phyloP scores from a whole-genome alignment of 345 rosid species.

The Fremontodendron californicum region DNA sequence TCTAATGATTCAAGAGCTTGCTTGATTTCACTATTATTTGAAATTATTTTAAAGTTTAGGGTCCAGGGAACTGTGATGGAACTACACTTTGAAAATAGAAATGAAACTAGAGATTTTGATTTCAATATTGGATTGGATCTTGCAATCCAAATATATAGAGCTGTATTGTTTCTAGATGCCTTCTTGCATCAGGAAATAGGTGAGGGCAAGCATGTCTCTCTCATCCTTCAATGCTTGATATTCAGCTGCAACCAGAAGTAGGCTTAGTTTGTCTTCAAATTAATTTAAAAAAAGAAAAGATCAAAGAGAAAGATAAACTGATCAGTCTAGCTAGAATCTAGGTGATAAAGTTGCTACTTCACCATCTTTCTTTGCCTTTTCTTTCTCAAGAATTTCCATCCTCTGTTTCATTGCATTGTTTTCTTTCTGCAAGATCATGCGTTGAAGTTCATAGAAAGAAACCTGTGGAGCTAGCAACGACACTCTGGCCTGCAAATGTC shows the following conservation, averaged over 20 bases:
- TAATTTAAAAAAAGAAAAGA: neutral
- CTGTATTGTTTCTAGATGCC: neutral
- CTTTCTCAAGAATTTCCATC: neutral
- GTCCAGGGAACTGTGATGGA: neutral
- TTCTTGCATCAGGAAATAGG: neutral
- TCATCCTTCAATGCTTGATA: neutral
- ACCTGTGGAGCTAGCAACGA: neutral
- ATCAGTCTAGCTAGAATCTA: neutral
- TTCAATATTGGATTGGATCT: constrained; percentile 4
- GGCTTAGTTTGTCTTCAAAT: neutral
- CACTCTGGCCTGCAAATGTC: neutral
- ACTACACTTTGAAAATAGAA: neutral
- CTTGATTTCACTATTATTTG: neutral
- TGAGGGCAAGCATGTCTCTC: neutral
- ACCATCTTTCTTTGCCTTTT: neutral
- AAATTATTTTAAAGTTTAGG: neutral
- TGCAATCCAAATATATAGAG: neutral
- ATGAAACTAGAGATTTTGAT: neutral
- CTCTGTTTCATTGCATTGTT: neutral
- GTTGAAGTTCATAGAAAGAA: neutral
- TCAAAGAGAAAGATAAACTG: neutral
- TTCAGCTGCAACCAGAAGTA: constrained; percentile 12
- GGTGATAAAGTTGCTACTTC: neutral
- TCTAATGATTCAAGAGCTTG: neutral
- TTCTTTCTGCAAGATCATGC: neutral